Conservation (phyloP, 345 rosid genomes). For the Eucalyptus camaldulensis region DNA sequence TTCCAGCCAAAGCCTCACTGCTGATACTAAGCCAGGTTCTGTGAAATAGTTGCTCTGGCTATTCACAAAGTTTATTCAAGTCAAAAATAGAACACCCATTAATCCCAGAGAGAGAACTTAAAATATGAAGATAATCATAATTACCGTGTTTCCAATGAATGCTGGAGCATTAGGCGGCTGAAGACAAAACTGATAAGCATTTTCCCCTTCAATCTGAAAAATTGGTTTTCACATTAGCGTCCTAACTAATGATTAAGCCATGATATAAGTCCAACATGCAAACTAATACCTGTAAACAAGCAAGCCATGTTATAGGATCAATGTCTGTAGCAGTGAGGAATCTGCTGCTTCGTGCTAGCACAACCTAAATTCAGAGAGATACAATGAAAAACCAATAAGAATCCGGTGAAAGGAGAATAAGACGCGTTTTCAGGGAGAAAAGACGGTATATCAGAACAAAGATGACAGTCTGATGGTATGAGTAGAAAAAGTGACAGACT, state of each 20-base stretch:
- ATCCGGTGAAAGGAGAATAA: background rate
- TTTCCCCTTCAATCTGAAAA: conserved; percentile 66
- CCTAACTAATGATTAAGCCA: background rate
- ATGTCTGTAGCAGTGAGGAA: conserved; percentile 49
- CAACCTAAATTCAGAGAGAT: conserved; percentile 42
- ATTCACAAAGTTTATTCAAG: conserved; percentile 38
- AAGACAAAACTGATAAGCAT: conserved; percentile 81
- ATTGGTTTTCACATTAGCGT: background rate
- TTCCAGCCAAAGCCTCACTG: conserved; percentile 90
- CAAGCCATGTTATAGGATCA: conserved; percentile 74
- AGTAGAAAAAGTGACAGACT: background rate
- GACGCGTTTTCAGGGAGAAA: background rate
- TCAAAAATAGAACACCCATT: conserved; percentile 7
- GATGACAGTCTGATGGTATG: background rate
- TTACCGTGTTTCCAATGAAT: conserved; percentile 85
- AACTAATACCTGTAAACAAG: conserved; percentile 59
- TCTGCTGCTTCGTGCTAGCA: conserved; percentile 78
- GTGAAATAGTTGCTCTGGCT: conserved; percentile 96
- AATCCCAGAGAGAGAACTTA: background rate
- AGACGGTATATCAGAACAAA: background rate
- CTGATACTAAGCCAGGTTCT: conserved; percentile 50
- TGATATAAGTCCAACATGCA: background rate
- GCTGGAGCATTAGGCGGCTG: conserved; percentile 90
- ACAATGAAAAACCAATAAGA: background rate
- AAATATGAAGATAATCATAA: background rate